These are phyloP conservation scores for Podospora pseudopauciseta DNA, from an alignment of 495 filamentous ascomycete species.

Conservation along the genomic window DNA sequence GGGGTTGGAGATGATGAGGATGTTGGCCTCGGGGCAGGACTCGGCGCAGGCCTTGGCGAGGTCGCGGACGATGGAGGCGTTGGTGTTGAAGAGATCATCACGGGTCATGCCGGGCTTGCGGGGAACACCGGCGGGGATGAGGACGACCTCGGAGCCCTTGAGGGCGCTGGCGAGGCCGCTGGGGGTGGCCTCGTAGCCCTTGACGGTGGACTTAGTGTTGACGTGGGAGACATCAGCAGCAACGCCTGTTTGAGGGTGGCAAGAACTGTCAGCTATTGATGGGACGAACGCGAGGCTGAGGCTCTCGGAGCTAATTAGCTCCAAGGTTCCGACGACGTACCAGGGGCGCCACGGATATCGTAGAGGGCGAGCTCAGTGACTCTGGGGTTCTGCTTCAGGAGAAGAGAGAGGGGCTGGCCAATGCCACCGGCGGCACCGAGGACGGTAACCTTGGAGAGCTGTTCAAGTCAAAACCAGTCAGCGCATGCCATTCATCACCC, in stretches of 20 bases:
- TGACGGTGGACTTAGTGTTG: conserved; percentile 96
- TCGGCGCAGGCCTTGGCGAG: conserved; percentile 82
- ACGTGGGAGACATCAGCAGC: conserved; percentile 96
- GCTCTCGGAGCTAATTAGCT: neutral
- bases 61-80: conserved; percentile 87
- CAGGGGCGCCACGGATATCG: conserved; percentile 91
- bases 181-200: conserved; percentile 75
- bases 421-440: conserved; percentile 96
- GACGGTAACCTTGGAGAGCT: conserved; percentile 96
- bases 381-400: conserved; percentile 96
- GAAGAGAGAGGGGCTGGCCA: conserved; percentile 93
- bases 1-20: conserved; percentile 97
- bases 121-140: conserved; percentile 97
- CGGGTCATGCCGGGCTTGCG: conserved; percentile 99
- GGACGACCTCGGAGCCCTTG: conserved; percentile 84
- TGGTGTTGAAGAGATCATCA: conserved; percentile 98
- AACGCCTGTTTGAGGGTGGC: conserved; percentile 61
- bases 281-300: conserved; percentile 17
- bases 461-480: conserved; percentile 30
- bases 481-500: conserved; percentile 6
- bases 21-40: conserved; percentile 81
- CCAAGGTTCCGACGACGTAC: conserved; percentile 49
- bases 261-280: conserved; percentile 16
- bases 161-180: conserved; percentile 72
- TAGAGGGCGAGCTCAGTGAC: conserved; percentile 90